phyloP scores from a whole-genome alignment of 2,329 filamentous ascomycete genomes.

The Pseudocercospora macadamiae region DNA sequence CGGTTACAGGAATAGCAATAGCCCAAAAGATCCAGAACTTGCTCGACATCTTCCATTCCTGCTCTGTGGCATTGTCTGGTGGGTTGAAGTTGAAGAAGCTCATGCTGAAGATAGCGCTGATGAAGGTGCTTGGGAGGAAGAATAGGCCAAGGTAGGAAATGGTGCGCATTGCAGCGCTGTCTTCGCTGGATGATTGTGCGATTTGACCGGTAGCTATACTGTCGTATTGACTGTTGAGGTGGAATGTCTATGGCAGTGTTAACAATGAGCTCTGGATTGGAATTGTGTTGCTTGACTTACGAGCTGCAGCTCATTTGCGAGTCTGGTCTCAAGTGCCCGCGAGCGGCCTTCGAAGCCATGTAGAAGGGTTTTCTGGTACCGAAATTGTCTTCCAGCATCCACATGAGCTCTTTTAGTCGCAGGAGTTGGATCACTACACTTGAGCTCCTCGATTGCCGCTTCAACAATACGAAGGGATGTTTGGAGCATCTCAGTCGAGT shows the following conservation, averaged over 20 bases:
- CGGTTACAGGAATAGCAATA: background rate
- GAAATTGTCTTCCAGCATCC: too few relatives aligned
- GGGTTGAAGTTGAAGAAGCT: constrained; percentile 12
- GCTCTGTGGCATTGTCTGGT: background rate
- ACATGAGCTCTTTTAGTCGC: background rate
- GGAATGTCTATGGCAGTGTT: background rate
- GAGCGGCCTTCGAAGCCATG: constrained; percentile 8
- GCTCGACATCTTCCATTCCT: background rate
- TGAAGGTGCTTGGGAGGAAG: constrained; percentile 6
- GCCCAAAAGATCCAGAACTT: constrained; percentile 12
- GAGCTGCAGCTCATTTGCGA: constrained; percentile 11
- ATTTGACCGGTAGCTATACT: constrained; percentile 1
- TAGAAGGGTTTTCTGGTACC: constrained; percentile 6
- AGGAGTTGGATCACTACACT: background rate
- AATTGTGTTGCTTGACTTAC: background rate
- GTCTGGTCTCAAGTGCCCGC: background rate
- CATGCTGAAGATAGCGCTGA: constrained; percentile 12
- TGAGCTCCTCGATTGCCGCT: background rate
- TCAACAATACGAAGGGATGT: constrained; percentile 3
- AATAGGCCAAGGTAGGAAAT: constrained; percentile 9
- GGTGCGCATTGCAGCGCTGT: constrained; percentile 13
- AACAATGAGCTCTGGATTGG: background rate
- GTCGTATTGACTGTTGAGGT: constrained; percentile 4
- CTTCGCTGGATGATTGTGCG: background rate
- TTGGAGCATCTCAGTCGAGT: constrained; percentile 6